Evolutionary conservation across 2,329 filamentous ascomycete species (phyloP).

Genomic region (Cladosporium oxysporum): DNA sequence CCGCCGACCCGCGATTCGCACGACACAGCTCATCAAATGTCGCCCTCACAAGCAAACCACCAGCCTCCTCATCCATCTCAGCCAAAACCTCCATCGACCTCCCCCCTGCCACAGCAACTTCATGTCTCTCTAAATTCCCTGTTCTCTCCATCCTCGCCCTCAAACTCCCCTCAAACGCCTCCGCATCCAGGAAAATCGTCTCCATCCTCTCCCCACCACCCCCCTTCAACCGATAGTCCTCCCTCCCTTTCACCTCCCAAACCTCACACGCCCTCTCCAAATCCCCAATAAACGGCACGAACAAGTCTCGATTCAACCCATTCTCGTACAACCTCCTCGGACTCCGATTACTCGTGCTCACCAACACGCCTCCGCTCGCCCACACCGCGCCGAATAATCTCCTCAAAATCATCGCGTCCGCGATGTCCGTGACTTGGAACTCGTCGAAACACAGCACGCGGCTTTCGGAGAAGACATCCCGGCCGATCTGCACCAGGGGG

Average conservation of each 20-base stretch:
- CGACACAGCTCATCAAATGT: slow-evolving; percentile 66
- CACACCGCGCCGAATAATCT: slow-evolving; percentile 85
- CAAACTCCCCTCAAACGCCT: neutral
- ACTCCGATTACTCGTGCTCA: slow-evolving; percentile 94
- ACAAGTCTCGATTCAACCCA: slow-evolving; percentile 73
- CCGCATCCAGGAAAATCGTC: slow-evolving; percentile 26
- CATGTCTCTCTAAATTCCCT: neutral
- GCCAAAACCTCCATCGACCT: neutral
- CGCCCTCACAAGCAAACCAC: slow-evolving; percentile 38
- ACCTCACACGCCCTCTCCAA: slow-evolving; percentile 73
- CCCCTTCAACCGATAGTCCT: slow-evolving; percentile 59
- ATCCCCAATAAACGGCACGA: slow-evolving; percentile 70
- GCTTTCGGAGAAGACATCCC: slow-evolving; percentile 80
- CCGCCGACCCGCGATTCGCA: slow-evolving; percentile 67
- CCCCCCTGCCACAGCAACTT: neutral
- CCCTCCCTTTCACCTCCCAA: slow-evolving; percentile 74
- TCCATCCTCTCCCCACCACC: slow-evolving; percentile 38
- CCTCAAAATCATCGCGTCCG: slow-evolving; percentile 95
- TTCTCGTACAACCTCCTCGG: slow-evolving; percentile 97
- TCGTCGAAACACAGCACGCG: slow-evolving; percentile 97
- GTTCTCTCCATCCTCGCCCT: neutral
- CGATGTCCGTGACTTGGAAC: slow-evolving; percentile 97
- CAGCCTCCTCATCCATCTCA: neutral
- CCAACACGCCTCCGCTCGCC: slow-evolving; percentile 95
- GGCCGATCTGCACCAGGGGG: slow-evolving; percentile 85